Evolutionary conservation across 78 protist species (phyloP).

Genomic region (Dictyostelium discoideum): dicty_2.7 NC_007088.5:4294001-4294500

Average conservation of each 20-base stretch:
- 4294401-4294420: constrained; percentile 41
- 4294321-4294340: constrained; percentile 62
- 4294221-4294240: constrained; percentile 71
- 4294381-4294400: constrained; percentile 62
- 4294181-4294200: not conserved
- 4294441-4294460: constrained; percentile 54
- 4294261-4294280: constrained; percentile 37
- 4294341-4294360: constrained; percentile 76
- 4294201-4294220: constrained; percentile 47
- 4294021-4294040: not conserved
- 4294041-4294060: constrained; percentile 80
- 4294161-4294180: constrained; percentile 37
- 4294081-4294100: constrained; percentile 65
- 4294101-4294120: constrained; percentile 42
- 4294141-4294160: not conserved
- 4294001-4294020: not conserved
- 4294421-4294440: constrained; percentile 26
- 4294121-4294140: constrained; percentile 36
- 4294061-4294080: constrained; percentile 78
- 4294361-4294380: constrained; percentile 53
- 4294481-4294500: constrained; percentile 64
- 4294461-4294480: constrained; percentile 64
- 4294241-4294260: constrained; percentile 56
- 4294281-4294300: constrained; percentile 35
- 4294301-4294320: constrained; percentile 46